A percentile compares a stretch with the other conserved stretches of the same genome.
These are phyloP conservation scores for Glonium stellatum DNA, from an alignment of 495 filamentous ascomycete genomes.

Conservation along the genomic window DNA sequence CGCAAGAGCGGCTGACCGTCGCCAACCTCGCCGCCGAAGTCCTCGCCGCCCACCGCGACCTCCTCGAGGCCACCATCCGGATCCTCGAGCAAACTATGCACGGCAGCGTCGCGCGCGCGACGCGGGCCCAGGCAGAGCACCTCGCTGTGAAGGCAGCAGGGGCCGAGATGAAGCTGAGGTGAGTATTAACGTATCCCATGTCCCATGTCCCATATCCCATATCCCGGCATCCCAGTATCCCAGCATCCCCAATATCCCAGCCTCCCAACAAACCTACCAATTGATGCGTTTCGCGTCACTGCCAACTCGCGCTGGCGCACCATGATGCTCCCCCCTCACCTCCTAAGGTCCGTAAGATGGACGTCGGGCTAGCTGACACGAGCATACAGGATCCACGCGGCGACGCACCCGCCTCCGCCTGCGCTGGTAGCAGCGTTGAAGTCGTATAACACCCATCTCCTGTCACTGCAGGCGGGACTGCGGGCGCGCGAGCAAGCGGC, in stretches of 20 bases:
- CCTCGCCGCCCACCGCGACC: conserved; percentile 21
- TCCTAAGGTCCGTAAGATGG: too few species aligned
- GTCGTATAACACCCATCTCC: conserved; percentile 40
- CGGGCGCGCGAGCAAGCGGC: conserved; percentile 22
- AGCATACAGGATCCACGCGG: conserved; percentile 10
- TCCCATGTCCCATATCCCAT: neutral
- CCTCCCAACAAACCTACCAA: neutral
- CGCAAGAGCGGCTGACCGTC: conserved; percentile 8
- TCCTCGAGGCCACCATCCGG: conserved; percentile 29
- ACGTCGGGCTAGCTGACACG: neutral
- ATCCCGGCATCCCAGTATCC: neutral
- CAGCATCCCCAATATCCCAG: neutral
- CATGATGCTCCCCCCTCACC: too few species aligned
- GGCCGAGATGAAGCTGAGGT: conserved; percentile 47
- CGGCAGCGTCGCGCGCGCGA: conserved; percentile 53
- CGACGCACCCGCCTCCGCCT: conserved; percentile 26
- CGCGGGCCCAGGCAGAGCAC: conserved; percentile 49
- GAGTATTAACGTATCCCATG: conserved; percentile 17
- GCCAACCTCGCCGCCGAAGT: conserved; percentile 21
- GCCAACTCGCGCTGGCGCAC: too few species aligned
- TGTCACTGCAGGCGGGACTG: conserved; percentile 9
- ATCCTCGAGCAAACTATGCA: conserved; percentile 56
- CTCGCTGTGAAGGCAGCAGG: conserved; percentile 54
- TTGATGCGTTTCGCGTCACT: too few species aligned
- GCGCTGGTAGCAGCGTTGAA: conserved; percentile 51